A percentile compares a stretch with the other conserved stretches of the same genome.
Evolutionary conservation across 148 eudicot species (phyloP).

Genomic region (Rheum nobile): DNA sequence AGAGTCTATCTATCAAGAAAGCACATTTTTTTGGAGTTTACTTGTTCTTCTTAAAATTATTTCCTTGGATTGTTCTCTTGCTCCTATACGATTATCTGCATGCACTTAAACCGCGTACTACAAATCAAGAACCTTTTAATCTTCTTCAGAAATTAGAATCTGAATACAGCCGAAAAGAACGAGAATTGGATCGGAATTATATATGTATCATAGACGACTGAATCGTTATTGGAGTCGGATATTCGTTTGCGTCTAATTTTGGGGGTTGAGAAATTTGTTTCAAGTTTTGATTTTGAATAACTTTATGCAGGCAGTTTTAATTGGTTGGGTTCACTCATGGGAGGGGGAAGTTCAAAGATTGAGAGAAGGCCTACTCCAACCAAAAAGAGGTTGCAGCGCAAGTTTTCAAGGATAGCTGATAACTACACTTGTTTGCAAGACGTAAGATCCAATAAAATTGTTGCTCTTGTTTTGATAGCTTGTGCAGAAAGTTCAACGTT

Average conservation of each 20-base stretch:
- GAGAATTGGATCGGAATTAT: no score
- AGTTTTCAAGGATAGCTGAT: slow-evolving; percentile 10
- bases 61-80: neutral
- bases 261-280: no score
- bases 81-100: neutral
- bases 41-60: neutral
- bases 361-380: neutral
- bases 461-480: neutral
- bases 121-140: no score
- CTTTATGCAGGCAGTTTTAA: no score
- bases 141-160: neutral
- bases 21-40: neutral
- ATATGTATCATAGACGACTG: no score
- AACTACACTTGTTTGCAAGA: slow-evolving; percentile 1
- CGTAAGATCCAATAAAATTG: neutral
- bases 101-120: neutral
- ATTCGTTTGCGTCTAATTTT: neutral
- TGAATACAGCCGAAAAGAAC: neutral
- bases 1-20: neutral
- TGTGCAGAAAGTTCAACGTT: no score
- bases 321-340: slow-evolving; percentile 4
- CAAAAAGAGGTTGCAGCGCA: neutral
- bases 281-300: no score
- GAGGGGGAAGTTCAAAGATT: slow-evolving; percentile 11
- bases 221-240: neutral